phyloP scores from a whole-genome alignment of 257 asterid species.

The Dorcoceras hygrometricum region DNA sequence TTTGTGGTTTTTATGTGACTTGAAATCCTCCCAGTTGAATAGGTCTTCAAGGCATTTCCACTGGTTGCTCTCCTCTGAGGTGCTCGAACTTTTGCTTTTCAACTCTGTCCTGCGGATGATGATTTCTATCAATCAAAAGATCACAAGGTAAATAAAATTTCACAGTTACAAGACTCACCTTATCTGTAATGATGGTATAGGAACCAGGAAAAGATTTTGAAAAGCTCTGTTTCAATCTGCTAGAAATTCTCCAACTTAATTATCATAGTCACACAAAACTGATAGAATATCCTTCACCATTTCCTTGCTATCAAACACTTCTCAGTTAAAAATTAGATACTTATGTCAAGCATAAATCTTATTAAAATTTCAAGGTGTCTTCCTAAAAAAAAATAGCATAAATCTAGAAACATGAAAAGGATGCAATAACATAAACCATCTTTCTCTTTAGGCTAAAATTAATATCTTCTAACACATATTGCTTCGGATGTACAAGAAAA shows the following conservation, averaged over 20 bases:
- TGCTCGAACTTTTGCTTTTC: constrained; percentile 48
- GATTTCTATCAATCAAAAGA: constrained; percentile 52
- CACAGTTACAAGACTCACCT: not conserved
- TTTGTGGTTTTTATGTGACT: constrained; percentile 57
- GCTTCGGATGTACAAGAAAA: constrained; percentile 15
- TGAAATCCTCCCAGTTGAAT: constrained; percentile 43
- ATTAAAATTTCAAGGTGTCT: too few species aligned
- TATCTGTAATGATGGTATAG: constrained; percentile 6
- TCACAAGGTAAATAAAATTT: constrained; percentile 19
- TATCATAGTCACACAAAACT: constrained; percentile 15
- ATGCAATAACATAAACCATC: constrained; percentile 6
- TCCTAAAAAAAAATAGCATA: too few species aligned
- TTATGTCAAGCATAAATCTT: too few species aligned
- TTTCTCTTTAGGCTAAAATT: not conserved
- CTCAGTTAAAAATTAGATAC: not conserved
- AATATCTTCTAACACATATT: constrained; percentile 15
- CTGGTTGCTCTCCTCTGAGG: constrained; percentile 57
- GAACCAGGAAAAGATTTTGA: constrained; percentile 5
- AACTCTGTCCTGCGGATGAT: constrained; percentile 42
- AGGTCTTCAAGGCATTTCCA: constrained; percentile 48
- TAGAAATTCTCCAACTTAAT: not conserved
- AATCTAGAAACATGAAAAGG: too few species aligned
- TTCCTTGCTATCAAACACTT: constrained; percentile 13
- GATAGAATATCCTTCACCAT: not conserved
- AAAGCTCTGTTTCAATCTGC: not conserved